phyloP scores from a whole-genome alignment of 805 yeast species.

The Wickerhamia fluorescens region DNA sequence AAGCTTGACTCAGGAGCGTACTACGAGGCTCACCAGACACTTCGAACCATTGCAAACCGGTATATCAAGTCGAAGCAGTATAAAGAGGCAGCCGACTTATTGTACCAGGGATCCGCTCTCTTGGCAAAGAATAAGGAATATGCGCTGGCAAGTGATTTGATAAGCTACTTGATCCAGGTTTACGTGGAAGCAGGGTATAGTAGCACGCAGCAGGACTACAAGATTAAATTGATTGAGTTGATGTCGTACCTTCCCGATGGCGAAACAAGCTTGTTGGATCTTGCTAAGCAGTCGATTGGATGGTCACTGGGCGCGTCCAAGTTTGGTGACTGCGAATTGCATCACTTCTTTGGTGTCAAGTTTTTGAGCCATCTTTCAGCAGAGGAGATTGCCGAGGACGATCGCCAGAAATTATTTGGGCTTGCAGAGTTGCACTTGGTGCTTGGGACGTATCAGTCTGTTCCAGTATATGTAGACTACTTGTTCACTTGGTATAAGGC shows the following conservation, averaged over 20 bases:
- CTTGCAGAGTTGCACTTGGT: constrained; percentile 72
- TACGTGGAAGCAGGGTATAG: constrained; percentile 44
- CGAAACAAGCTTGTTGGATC: constrained; percentile 48
- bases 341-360: constrained; percentile 66
- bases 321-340: constrained; percentile 71
- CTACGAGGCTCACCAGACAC: constrained; percentile 94
- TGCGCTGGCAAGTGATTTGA: constrained; percentile 77
- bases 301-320: constrained; percentile 54
- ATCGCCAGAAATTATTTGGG: constrained; percentile 37
- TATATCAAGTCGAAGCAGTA: constrained; percentile 64
- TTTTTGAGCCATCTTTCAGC: constrained; percentile 35
- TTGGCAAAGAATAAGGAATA: constrained; percentile 64
- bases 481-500: constrained; percentile 35
- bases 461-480: constrained; percentile 36
- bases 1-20: constrained; percentile 69
- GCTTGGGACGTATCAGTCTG: constrained; percentile 53
- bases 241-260: constrained; percentile 37
- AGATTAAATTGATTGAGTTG: constrained; percentile 42
- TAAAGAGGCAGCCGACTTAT: constrained; percentile 63
- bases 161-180: constrained; percentile 64
- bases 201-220: constrained; percentile 32
- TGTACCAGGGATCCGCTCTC: constrained; percentile 64
- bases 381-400: constrained; percentile 13
- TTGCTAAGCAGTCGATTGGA: constrained; percentile 56
- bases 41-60: constrained; percentile 83